Conservation (phyloP, 2,329 filamentous ascomycete genomes). For the Fusarium globosum region DNA sequence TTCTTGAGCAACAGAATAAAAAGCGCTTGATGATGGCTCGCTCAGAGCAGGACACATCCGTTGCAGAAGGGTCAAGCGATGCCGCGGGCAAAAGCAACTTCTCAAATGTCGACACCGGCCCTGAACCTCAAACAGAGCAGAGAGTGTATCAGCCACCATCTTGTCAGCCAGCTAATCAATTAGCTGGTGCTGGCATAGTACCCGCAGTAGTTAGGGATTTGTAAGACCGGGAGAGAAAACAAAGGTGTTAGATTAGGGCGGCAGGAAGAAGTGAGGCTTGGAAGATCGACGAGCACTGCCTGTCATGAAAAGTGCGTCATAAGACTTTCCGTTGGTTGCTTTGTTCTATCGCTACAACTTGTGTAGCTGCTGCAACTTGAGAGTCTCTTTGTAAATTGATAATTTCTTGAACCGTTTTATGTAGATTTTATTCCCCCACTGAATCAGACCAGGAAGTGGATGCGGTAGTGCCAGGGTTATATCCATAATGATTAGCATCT, state of each 20-base stretch:
- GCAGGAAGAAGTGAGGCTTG: no score
- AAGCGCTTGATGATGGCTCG: not conserved
- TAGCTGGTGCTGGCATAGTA: not conserved
- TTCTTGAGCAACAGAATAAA: not conserved
- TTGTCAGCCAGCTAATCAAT: not conserved
- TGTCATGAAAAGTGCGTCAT: no score
- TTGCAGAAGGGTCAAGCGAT: not conserved
- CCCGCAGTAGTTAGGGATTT: not conserved
- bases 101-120: rapidly evolving
- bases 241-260: not conserved
- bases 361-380: no score
- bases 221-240: not conserved
- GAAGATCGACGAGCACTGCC: not conserved
- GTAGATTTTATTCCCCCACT: no score
- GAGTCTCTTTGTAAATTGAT: rapidly evolving
- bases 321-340: no score
- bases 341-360: no score
- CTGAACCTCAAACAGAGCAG: no score
- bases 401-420: no score
- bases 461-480: no score
- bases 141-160: not conserved
- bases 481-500: no score
- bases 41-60: no score
- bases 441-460: no score
- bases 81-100: not conserved